Evolutionary conservation across 2,329 filamentous ascomycete species (phyloP).

Genomic region (Xylaria sp.): DNA sequence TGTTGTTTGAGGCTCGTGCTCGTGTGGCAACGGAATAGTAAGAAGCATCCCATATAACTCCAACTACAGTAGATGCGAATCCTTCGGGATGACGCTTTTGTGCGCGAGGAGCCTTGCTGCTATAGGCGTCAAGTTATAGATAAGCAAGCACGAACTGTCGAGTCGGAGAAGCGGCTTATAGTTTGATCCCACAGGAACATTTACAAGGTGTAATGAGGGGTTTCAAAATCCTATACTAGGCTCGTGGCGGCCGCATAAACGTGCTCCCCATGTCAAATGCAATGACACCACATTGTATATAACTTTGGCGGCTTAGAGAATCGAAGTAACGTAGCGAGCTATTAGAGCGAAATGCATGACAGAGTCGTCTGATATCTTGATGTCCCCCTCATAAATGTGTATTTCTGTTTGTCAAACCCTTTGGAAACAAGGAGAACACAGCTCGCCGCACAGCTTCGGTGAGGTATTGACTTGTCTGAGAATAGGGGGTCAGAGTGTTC

Average conservation of each 20-base stretch:
- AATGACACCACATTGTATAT: background rate
- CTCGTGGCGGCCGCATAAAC: background rate
- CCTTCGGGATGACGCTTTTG: background rate
- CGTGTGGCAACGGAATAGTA: background rate
- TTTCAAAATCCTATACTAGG: background rate
- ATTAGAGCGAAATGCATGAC: background rate
- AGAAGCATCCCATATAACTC: background rate
- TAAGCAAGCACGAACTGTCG: background rate
- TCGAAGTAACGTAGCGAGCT: background rate
- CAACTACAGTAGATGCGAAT: background rate
- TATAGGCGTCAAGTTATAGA: background rate
- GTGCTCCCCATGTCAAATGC: background rate
- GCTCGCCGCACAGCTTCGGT: background rate
- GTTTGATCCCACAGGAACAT: background rate
- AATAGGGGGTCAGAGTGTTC: background rate
- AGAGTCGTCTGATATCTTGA: constrained; percentile 14
- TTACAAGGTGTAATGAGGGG: background rate
- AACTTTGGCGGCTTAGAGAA: background rate
- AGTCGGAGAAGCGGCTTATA: background rate
- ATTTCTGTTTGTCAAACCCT: constrained; percentile 23
- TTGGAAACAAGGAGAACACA: constrained; percentile 24
- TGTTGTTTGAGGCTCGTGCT: background rate
- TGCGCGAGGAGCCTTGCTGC: background rate
- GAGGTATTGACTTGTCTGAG: constrained; percentile 3
- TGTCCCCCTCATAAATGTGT: constrained; percentile 1